Base-by-base conservation (phyloP, 2,329 filamentous ascomycete genomes). In the Trichothecium sympodiale region DNA sequence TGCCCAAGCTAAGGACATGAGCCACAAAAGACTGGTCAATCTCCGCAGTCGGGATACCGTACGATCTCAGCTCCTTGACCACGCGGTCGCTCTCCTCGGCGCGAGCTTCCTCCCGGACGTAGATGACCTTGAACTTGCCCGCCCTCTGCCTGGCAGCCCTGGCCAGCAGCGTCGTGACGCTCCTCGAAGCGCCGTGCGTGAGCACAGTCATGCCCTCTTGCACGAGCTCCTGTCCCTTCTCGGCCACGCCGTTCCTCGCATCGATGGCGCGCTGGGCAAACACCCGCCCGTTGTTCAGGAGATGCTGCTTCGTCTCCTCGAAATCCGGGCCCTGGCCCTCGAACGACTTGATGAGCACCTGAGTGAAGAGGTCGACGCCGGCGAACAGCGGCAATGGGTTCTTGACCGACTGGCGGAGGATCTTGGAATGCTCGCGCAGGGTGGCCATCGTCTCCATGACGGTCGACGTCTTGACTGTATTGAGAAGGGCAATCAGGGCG, bases 341-440 rank as follows among this genome's bases (percentile, higher is more conserved):
- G 54, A 80, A 67, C 43, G 71, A 86, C 38, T 79, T 77, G 50
- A 94, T 81, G 47, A 98, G 76, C 61, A 94, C 96, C 55, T 89
- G 82, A 56, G 91, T 83, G 67, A 98, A 96, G 40, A 96, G 77
- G 57, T 95, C 88, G 41, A 88, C 94, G 50, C 91, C 91, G 37
- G 93, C 91, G 33, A 84, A 87, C 13, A 96, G 76, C 4, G 88
- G 89, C 38, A 96, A 84, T 12, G 88, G 84, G 61, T 98, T 96
- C 7, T 81, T 71, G 36, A 94, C 81, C 15, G 79, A 77, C 39
- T 70, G 69, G 57, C 88, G 89, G 44, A 98, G 75, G 49, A 77
- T 74, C 35, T 74, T 69, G 34, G 85, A 89, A 54, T 91, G 80
- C 32, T 71, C 74, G 51, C 80, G 78, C 43, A 96, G 74, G 31